These are phyloP conservation scores for Pachysandra terminalis DNA, from an alignment of 164 flowering plant genomes.

Conservation along the genomic window DNA sequence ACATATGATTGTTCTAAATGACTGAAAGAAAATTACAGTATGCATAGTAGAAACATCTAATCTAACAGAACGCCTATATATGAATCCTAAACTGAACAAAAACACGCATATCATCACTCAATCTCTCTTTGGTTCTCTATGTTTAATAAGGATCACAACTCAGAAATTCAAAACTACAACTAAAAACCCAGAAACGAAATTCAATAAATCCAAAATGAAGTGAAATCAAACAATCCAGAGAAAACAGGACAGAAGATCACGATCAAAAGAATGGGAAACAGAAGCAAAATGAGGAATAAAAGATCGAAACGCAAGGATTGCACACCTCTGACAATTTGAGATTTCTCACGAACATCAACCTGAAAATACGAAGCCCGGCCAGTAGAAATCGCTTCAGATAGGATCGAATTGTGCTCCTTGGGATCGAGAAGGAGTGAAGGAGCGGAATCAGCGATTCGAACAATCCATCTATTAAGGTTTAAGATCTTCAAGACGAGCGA, in stretches of 20 bases:
- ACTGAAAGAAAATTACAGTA: no score
- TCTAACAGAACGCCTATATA: no score
- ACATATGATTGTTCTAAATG: no score
- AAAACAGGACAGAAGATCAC: neutral
- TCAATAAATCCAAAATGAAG: neutral
- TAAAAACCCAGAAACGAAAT: neutral
- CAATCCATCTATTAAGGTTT: conserved; percentile 58
- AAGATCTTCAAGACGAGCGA: conserved; percentile 58
- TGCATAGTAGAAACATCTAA: no score
- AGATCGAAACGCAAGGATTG: neutral
- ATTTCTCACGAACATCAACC: conserved; percentile 56
- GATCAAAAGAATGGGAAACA: no score
- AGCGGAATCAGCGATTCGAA: conserved; percentile 74
- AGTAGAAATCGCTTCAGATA: conserved; percentile 50
- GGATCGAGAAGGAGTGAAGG: conserved; percentile 33
- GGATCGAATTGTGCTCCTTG: conserved; percentile 36
- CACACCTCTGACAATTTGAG: conserved; percentile 48
- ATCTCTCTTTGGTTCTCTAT: no score
- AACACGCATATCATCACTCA: no score
- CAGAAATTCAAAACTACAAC: neutral
- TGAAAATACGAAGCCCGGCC: conserved; percentile 58
- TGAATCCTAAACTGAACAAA: no score
- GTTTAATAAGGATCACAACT: no score
- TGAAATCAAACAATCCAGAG: neutral
- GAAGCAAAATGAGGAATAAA: neutral